Evolutionary conservation across 176 grass and related monocot genomes (phyloP), one percentile per base, ranked within the genome.

Genomic region (Triticum monococcum): DNA sequence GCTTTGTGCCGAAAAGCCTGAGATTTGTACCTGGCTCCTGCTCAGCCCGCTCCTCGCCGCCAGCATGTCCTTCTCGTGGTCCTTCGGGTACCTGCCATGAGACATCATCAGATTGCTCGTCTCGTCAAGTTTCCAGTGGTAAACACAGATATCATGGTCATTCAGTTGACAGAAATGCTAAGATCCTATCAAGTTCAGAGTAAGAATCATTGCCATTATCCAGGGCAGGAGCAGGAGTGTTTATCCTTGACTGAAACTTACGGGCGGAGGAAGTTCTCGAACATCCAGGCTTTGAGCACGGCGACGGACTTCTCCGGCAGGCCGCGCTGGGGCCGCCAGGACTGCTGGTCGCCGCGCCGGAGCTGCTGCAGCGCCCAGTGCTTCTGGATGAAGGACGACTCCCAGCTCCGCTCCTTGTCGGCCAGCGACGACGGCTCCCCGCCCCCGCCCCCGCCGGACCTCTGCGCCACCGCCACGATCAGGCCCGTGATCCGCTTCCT

Each of bases 191-290:
- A 30, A 30, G 28, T 50, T 17, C 48, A 52, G 48, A 52, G 5
- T 52, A 1, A 3, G 18, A 12, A 20, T 3, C 17, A 46, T 20
- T 35, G 37, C 33, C 2, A 84, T 54, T 65, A 54, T 7, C 50
- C 5, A 30, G 28, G 28, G 28, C 28, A 30, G 28, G 28, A 30
- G 28, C 28, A 30, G 28, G 28, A 30, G 28, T 30, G 28, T 30
- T 30, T 30, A 30, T 30, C 28, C 28, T 30, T 30, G 28, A 30
- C 28, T 30, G 28, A 13, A 83, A 87, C 97, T 94, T 81, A 99
- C 97, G 97, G 97, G n/a, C 87, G 87, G 84, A 99, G 84, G 83
- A 99, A 99, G 84, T 99, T 96, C 83, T 96, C 87, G 72, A 99
- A 99, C 97, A 99, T 93, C 97, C 97, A 99, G 22, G 88, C 89